phyloP scores from a whole-genome alignment of 2,329 filamentous ascomycete genomes.

The Tolypocladium paradoxum region DNA sequence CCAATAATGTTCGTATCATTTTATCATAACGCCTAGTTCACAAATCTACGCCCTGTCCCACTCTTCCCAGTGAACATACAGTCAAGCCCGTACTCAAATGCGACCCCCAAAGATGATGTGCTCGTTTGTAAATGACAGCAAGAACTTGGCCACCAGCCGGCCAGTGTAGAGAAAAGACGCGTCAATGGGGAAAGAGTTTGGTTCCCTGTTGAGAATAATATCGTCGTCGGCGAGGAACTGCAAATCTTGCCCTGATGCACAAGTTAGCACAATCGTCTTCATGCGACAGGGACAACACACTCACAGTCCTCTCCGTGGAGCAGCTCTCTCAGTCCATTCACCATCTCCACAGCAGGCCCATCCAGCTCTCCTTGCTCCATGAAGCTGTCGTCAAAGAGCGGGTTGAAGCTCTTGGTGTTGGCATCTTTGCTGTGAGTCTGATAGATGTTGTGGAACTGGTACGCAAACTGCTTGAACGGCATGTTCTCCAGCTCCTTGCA shows the following conservation, averaged over 20 bases:
- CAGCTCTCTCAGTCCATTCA: conserved; percentile 31
- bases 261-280: conserved; percentile 2
- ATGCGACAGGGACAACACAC: conserved; percentile 12
- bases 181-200: conserved; percentile 35
- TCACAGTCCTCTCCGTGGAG: conserved; percentile 34
- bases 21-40: neutral
- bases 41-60: neutral
- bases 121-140: conserved; percentile 43
- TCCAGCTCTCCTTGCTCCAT: conserved; percentile 35
- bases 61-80: neutral
- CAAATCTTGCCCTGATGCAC: conserved; percentile 21
- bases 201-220: conserved; percentile 32
- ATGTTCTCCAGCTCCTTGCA: conserved; percentile 44
- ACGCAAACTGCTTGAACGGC: conserved; percentile 49
- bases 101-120: conserved; percentile 32
- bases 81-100: conserved; percentile 5
- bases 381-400: conserved; percentile 34
- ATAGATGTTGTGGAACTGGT: conserved; percentile 49
- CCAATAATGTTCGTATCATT: neutral
- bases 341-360: conserved; percentile 32
- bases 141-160: conserved; percentile 40
- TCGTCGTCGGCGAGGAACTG: conserved; percentile 35
- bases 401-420: conserved; percentile 41
- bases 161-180: conserved; percentile 41
- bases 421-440: conserved; percentile 43